Evolutionary conservation across 176 grass and related monocot species (phyloP).

Genomic region (Oryza australiensis): DNA sequence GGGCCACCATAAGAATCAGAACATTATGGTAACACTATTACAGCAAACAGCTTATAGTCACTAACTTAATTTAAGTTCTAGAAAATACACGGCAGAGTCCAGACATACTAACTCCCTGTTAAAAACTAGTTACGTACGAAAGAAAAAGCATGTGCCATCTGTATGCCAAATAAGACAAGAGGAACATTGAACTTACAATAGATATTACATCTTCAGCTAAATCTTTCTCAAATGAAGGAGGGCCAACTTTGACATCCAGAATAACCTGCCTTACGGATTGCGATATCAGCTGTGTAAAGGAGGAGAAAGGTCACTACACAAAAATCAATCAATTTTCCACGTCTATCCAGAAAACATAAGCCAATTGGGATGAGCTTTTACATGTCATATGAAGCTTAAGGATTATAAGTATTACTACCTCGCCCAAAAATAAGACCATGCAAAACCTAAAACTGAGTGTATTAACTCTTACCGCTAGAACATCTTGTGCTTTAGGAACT

Average conservation of each 20-base stretch:
- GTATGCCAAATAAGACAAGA: constrained; percentile 13
- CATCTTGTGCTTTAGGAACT: constrained; percentile 61
- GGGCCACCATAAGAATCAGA: not conserved
- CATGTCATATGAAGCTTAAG: constrained; percentile 1
- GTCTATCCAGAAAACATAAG: constrained; percentile 14
- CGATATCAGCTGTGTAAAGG: constrained; percentile 58
- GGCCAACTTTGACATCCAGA: constrained; percentile 88
- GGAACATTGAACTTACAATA: constrained; percentile 55
- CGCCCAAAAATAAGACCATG: not conserved
- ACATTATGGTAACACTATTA: not conserved
- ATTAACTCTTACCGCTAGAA: constrained; percentile 48
- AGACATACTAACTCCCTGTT: not conserved
- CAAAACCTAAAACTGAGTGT: not conserved
- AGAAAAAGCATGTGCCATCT: not conserved
- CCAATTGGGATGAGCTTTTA: constrained; percentile 7
- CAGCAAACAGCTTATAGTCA: not conserved
- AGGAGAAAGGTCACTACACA: constrained; percentile 10
- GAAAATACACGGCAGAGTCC: constrained; percentile 2
- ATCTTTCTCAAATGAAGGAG: constrained; percentile 66
- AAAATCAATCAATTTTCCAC: not conserved
- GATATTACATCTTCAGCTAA: constrained; percentile 72
- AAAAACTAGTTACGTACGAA: constrained; percentile 1
- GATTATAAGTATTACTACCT: not conserved
- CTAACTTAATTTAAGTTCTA: not conserved
- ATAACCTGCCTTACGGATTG: constrained; percentile 71